These are phyloP conservation scores for Gossypium davidsonii DNA, from an alignment of 441 rosid species.

Conservation along the genomic window DNA sequence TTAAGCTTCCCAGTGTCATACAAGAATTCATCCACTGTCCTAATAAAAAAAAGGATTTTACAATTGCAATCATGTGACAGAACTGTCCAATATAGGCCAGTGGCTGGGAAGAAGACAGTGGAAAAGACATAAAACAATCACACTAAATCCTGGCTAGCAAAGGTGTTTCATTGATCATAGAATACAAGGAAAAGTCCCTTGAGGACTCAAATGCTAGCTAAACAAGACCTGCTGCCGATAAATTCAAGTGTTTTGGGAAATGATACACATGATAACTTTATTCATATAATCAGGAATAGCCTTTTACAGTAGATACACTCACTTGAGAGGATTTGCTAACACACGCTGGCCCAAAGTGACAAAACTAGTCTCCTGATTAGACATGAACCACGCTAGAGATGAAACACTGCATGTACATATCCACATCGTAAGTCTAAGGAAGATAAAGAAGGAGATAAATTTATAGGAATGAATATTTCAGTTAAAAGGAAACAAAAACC, in stretches of 20 bases:
- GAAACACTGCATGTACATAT: conserved; percentile 70
- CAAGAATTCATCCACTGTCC: background rate
- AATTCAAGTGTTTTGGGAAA: background rate
- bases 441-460: conserved; percentile 15
- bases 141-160: background rate
- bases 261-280: background rate
- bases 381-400: conserved; percentile 96
- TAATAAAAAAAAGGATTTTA: background rate
- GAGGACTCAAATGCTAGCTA: background rate
- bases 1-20: background rate
- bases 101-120: background rate
- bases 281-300: background rate
- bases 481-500: conserved; percentile 38
- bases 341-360: conserved; percentile 96
- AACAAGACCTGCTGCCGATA: background rate
- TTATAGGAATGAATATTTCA: background rate
- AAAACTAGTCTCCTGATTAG: conserved; percentile 98
- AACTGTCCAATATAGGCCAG: background rate
- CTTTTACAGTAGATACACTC: conserved; percentile 27
- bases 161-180: background rate
- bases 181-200: background rate
- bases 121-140: background rate
- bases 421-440: conserved; percentile 19
- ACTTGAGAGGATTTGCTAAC: conserved; percentile 89
- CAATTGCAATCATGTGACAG: background rate